Percentiles rank a stretch among this genome's conserved stretches.
Evolutionary conservation across 176 grass and related monocot species (phyloP).

Genomic region (Juncus effusus): DNA sequence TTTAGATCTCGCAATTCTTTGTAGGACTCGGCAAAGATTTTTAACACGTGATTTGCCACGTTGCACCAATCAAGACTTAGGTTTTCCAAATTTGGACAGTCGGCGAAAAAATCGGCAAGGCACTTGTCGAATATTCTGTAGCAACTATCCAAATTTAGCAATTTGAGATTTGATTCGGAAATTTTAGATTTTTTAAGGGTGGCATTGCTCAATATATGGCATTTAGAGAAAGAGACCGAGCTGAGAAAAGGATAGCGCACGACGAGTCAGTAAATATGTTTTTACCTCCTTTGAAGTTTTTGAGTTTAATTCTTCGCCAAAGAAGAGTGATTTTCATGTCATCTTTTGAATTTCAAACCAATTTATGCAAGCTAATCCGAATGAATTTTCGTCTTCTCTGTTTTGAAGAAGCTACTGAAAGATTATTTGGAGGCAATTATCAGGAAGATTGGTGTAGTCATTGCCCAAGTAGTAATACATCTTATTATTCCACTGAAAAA

Average conservation of each 20-base stretch:
- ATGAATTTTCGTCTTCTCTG: too few relatives aligned
- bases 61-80: constrained; percentile 74
- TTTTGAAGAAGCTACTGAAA: too few relatives aligned
- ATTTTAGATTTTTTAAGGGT: constrained; percentile 34
- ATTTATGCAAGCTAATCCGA: too few relatives aligned
- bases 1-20: too few relatives aligned
- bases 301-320: constrained; percentile 53
- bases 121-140: constrained; percentile 55
- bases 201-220: constrained; percentile 53
- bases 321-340: constrained; percentile 46
- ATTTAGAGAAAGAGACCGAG: constrained; percentile 47
- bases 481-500: too few relatives aligned
- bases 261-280: constrained; percentile 59
- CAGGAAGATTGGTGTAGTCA: too few relatives aligned
- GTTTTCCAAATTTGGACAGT: constrained; percentile 67
- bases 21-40: too few relatives aligned
- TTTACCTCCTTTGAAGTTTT: constrained; percentile 43
- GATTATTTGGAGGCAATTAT: too few relatives aligned
- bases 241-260: constrained; percentile 46
- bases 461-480: too few relatives aligned
- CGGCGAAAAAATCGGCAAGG: constrained; percentile 37
- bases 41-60: constrained; percentile 45
- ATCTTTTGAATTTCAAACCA: too few relatives aligned
- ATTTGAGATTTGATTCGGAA: constrained; percentile 45
- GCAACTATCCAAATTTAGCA: constrained; percentile 76